phyloP scores from a whole-genome alignment of 2,329 filamentous ascomycete genomes.

The Fusarium sp. region DNA sequence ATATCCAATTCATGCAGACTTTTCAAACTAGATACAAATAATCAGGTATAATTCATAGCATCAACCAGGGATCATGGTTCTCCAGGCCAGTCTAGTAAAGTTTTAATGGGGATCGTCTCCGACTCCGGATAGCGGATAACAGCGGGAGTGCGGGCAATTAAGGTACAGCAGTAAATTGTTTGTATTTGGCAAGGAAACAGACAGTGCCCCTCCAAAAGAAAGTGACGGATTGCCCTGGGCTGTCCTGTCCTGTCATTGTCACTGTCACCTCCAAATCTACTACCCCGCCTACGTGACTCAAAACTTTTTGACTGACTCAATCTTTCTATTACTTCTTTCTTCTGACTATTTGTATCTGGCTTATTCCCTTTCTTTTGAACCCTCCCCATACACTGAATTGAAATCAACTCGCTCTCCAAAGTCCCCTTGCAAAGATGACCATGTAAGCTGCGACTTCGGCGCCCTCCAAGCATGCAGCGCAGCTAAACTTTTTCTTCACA shows the following conservation, averaged over 20 bases:
- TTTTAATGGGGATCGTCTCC: constrained; percentile 15
- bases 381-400: constrained; percentile 14
- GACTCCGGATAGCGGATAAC: constrained; percentile 28
- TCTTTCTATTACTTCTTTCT: constrained; percentile 17
- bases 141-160: constrained; percentile 12
- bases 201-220: constrained; percentile 25
- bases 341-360: constrained; percentile 23
- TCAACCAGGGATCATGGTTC: constrained; percentile 12
- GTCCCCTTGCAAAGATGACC: constrained; percentile 19
- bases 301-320: constrained; percentile 32
- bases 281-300: constrained; percentile 35
- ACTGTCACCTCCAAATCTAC: constrained; percentile 13
- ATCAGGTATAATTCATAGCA: neutral
- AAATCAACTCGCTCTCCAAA: neutral
- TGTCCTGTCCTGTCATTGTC: neutral
- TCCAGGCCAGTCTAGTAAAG: neutral
- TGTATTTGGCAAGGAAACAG: neutral
- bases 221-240: neutral
- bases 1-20: neutral
- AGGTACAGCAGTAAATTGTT: constrained; percentile 8
- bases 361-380: neutral
- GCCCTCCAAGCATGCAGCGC: neutral
- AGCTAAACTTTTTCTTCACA: constrained; percentile 45
- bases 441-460: constrained; percentile 30
- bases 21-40: neutral